A percentile compares a stretch with the other conserved stretches of the same genome.
These are phyloP conservation scores for Bruguiera parviflora DNA, from an alignment of 345 rosid species.

Conservation along the genomic window DNA sequence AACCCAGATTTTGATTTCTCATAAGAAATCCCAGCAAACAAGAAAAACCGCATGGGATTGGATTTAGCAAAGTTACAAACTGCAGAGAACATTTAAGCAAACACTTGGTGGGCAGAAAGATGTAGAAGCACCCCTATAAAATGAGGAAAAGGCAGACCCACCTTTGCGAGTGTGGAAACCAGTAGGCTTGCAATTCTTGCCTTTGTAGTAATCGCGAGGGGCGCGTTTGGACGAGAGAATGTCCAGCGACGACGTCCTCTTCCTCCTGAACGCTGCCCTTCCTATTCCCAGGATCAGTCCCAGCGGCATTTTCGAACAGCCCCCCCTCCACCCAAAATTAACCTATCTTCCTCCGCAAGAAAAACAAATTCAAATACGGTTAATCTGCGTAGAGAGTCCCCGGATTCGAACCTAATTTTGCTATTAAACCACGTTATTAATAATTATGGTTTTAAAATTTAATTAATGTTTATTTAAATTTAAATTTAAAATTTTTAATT, in stretches of 20 bases:
- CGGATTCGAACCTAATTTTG: too few species aligned
- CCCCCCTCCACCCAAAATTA: not conserved
- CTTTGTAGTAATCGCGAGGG: slow-evolving; percentile 73
- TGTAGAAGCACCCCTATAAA: not conserved
- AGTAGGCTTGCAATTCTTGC: slow-evolving; percentile 73
- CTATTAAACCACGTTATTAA: too few species aligned
- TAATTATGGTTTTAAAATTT: too few species aligned
- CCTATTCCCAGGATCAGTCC: slow-evolving; percentile 60
- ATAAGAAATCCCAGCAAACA: not conserved
- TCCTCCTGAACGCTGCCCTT: slow-evolving; percentile 55
- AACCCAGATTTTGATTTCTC: not conserved
- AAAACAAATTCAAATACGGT: too few species aligned
- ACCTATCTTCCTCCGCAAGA: not conserved
- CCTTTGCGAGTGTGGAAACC: slow-evolving; percentile 92
- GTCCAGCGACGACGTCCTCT: slow-evolving; percentile 76
- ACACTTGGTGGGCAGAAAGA: not conserved
- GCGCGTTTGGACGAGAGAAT: slow-evolving; percentile 81
- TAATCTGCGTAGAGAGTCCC: too few species aligned
- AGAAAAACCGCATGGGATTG: not conserved
- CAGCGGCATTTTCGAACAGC: slow-evolving; percentile 45
- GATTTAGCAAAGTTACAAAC: not conserved
- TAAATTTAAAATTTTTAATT: too few species aligned
- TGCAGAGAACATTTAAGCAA: not conserved
- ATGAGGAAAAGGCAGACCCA: not conserved
- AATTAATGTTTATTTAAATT: too few species aligned